Base-by-base conservation (phyloP, 805 yeast genomes). In the Kluyveromyces siamensis region DNA sequence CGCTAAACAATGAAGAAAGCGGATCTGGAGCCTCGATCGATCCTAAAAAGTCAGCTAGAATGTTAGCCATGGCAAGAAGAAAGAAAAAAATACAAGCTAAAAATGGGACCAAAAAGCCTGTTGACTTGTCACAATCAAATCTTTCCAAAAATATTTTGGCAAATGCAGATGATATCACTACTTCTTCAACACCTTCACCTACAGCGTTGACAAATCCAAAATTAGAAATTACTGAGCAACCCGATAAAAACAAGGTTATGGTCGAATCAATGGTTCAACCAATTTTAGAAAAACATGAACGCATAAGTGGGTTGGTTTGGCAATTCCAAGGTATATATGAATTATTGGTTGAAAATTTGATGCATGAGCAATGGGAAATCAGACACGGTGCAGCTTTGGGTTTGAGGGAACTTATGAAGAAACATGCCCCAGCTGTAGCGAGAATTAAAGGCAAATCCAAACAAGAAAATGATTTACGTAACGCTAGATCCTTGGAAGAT, bases 341-440 rank as follows among this genome's bases (percentile, higher is more conserved):
- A 61, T 70, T 89, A 19, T 67, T 93, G 37, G 69, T 88, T 51
- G 79, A 79, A 38, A 96, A 89, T 57, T 68, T 93, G 50, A 87
- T 87, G 61, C 82, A 83, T 52, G 95, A 87, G 39, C 73, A 75
- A 40, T 93, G 99, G 99, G 98, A 93, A 68, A 75, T 83, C 14
- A 79, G 99, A 56, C 99, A 93, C 67, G 99, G 99, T 36, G 89
- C 97, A 0, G 86, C 95, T 2, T 74, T 93, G 58, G 98, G 98
- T 0, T 70, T 93, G 37, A 75, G 98, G 61, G 99, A 93, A 63
- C 50, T 66, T 25, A 49, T 65, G 50, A 74, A 93, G 47, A 81
- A 78, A 51, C 98, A 90, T 56, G 96, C 96, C 0, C 70, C 70
- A 27, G 85, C 91, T 25, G 95, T 91, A 2, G 96, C 96, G 14